Evolutionary conservation across 164 flowering plant species (phyloP).

Genomic region (Vitis cinerea): DNA sequence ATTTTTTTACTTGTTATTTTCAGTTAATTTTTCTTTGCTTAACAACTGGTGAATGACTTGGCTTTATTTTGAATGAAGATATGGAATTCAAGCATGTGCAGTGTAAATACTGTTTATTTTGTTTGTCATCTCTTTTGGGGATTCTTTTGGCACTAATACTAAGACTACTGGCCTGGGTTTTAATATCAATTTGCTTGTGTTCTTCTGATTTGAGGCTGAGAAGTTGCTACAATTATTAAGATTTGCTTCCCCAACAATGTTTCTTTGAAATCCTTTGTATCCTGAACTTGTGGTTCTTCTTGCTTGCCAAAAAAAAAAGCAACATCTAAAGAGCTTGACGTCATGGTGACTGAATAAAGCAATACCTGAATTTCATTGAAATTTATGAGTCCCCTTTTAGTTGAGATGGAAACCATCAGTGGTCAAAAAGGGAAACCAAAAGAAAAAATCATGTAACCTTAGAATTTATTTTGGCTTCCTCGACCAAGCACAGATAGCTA

Average conservation of each 20-base stretch:
- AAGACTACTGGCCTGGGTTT: not conserved
- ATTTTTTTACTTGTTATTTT: not conserved
- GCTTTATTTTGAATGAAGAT: not conserved
- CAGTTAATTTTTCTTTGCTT: not conserved
- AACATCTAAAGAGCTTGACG: not conserved
- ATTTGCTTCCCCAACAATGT: too few relatives aligned
- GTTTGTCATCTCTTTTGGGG: not conserved
- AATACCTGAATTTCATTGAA: not conserved
- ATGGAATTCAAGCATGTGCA: not conserved
- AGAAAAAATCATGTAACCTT: not conserved
- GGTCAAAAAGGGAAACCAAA: not conserved
- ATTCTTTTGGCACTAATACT: not conserved
- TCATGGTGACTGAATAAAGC: not conserved
- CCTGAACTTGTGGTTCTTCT: not conserved
- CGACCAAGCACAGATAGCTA: too few relatives aligned
- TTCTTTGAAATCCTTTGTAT: too few relatives aligned
- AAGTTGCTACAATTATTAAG: too few relatives aligned
- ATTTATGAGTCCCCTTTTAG: not conserved
- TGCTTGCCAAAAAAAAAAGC: not conserved
- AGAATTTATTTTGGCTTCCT: too few relatives aligned
- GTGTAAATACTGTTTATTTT: not conserved
- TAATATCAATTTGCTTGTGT: not conserved
- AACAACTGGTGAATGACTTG: not conserved
- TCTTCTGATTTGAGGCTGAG: too few relatives aligned
- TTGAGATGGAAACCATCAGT: not conserved